These are phyloP conservation scores for Aspergillus jensenii DNA, from an alignment of 2,329 filamentous ascomycete species.

Conservation along the genomic window DNA sequence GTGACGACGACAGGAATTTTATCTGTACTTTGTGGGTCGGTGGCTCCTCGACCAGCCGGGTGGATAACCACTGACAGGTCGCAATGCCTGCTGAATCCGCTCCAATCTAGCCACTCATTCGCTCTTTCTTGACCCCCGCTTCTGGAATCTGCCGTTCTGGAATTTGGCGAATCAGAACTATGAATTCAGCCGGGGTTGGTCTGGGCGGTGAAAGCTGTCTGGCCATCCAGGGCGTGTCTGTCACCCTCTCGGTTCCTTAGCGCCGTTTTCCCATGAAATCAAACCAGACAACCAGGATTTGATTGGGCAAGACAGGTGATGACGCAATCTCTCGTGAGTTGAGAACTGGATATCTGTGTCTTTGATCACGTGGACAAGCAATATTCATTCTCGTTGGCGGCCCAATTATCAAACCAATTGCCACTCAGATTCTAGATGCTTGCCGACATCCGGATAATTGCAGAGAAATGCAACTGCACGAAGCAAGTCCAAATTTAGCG, in stretches of 20 bases:
- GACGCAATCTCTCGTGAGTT: slow-evolving; percentile 18
- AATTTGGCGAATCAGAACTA: slow-evolving; percentile 11
- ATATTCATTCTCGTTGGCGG: slow-evolving; percentile 7
- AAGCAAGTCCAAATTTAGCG: not conserved
- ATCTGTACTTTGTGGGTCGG: slow-evolving; percentile 8
- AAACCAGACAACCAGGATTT: slow-evolving; percentile 8
- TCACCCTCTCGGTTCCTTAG: slow-evolving; percentile 7
- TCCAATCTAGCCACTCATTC: slow-evolving; percentile 18
- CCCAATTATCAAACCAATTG: slow-evolving; percentile 8
- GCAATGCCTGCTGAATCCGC: slow-evolving; percentile 18
- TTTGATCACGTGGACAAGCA: slow-evolving; percentile 14
- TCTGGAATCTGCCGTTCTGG: slow-evolving; percentile 6
- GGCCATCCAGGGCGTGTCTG: not conserved
- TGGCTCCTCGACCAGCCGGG: slow-evolving; percentile 22
- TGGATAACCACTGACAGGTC: slow-evolving; percentile 17
- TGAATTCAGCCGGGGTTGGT: slow-evolving; percentile 2
- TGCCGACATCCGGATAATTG: not conserved
- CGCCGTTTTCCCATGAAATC: slow-evolving; percentile 13
- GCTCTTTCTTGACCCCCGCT: slow-evolving; percentile 10
- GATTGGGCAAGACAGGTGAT: slow-evolving; percentile 18
- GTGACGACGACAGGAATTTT: slow-evolving; percentile 40
- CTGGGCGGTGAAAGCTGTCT: slow-evolving; percentile 12
- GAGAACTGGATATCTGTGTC: slow-evolving; percentile 4
- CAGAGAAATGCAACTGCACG: not conserved
- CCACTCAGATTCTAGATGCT: slow-evolving; percentile 13